Percentiles rank a stretch among this genome's conserved stretches.
phyloP scores from a whole-genome alignment of 192 early-diverging fungal species.

The Linnemannia zychae region DNA sequence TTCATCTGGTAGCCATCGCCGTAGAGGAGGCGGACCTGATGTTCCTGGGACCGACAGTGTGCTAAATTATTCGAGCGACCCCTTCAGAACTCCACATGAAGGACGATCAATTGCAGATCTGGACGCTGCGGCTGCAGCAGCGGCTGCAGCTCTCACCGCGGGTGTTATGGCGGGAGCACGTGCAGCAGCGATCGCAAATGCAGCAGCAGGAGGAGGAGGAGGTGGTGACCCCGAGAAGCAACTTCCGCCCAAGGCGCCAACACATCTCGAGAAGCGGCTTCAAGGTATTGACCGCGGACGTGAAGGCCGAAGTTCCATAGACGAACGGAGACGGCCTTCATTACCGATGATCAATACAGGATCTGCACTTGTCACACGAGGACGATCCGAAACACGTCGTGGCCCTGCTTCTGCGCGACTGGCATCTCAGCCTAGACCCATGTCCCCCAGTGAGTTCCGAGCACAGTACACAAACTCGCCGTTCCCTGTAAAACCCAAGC shows the following conservation, averaged over 20 bases:
- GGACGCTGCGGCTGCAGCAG: neutral
- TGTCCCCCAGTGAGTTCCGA: constrained; percentile 50
- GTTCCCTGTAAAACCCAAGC: constrained; percentile 19
- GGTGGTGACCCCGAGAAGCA: neutral
- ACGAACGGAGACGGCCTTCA: neutral
- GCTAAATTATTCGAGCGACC: neutral
- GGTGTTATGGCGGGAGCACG: neutral
- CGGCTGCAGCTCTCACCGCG: neutral
- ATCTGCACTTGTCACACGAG: constrained; percentile 9
- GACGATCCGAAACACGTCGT: constrained; percentile 26
- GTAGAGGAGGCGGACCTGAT: constrained; percentile 1
- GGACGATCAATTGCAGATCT: neutral
- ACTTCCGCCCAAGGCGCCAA: neutral
- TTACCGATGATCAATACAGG: constrained; percentile 22
- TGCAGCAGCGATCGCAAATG: neutral
- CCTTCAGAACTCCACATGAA: neutral
- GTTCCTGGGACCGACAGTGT: neutral
- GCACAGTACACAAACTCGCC: constrained; percentile 36
- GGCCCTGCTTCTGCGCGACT: neutral
- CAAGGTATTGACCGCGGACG: constrained; percentile 2
- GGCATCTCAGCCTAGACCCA: constrained; percentile 5
- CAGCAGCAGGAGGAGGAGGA: neutral
- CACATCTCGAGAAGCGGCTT: neutral
- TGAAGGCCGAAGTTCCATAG: neutral
- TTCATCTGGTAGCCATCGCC: neutral